Evolutionary conservation across 441 rosid species (phyloP).

Genomic region (Populus hybrid): DNA sequence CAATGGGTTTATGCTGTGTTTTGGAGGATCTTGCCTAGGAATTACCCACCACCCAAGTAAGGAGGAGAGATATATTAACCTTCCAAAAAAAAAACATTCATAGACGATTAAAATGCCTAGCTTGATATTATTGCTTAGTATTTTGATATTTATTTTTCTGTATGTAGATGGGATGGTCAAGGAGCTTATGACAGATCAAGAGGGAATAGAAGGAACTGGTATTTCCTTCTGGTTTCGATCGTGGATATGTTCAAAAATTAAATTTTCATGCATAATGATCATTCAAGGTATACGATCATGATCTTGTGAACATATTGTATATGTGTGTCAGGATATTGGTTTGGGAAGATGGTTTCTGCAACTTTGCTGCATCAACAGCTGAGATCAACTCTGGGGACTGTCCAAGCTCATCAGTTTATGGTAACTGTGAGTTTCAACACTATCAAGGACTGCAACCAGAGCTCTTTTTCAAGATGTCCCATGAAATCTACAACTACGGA

Average conservation of each 20-base stretch:
- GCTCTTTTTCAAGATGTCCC: conserved; percentile 99
- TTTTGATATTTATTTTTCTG: conserved; percentile 15
- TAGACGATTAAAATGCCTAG: not conserved
- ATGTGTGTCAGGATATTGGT: conserved; percentile 70
- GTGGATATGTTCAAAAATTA: not conserved
- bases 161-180: conserved; percentile 85
- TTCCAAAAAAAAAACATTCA: not conserved
- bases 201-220: conserved; percentile 98
- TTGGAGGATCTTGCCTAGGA: conserved; percentile 98
- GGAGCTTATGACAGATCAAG: conserved; percentile 95
- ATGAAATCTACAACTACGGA: conserved; percentile 98
- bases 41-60: conserved; percentile 99
- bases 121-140: not conserved
- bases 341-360: conserved; percentile 99
- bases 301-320: not conserved
- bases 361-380: conserved; percentile 73
- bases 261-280: not conserved
- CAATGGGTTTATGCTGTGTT: conserved; percentile 99
- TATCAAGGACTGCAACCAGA: conserved; percentile 94
- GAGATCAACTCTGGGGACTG: conserved; percentile 55
- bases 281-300: not conserved
- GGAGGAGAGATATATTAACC: conserved; percentile 27
- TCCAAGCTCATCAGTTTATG: conserved; percentile 50
- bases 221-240: conserved; percentile 9
- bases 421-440: conserved; percentile 62